Evolutionary conservation across 495 filamentous ascomycete species (phyloP), one percentile per base, ranked within the genome.

Genomic region (Stereocaulon alpinum): DNA sequence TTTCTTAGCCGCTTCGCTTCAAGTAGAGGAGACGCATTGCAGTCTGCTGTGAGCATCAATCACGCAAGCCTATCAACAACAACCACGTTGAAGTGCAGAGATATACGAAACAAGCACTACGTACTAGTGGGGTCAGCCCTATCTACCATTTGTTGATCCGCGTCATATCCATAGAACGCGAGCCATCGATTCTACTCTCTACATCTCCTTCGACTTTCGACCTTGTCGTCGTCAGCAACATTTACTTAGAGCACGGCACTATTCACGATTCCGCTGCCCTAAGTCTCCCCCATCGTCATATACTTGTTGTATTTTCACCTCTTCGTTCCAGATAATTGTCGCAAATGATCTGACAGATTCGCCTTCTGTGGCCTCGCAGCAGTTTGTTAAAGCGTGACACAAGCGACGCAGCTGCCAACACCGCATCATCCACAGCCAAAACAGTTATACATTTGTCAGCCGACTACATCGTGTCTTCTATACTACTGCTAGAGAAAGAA

Each of bases 71-170:
- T 52, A 52, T 52, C 49, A 52, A 52, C 34, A 52, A 34, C 49
- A 52, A 32, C 49, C 49, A 52, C 49, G 49, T 52, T 52, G 49
- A 52, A 9, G 49, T 52, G 49, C 49, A 52, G 30, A 52, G 49
- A 52, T 29, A 52, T 10, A 32, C 49, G 30, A 34, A 12, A n/a
- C 49, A 34, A 52, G 49, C 49, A 24, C 24, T 24, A 52, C n/a
- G n/a, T n/a, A n/a, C 49, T 52, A 51, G 49, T 51, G 30, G 30
- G 17, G 6, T 50, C 47, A 34, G 27, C 29, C 49, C 29, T 52
- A 52, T 29, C 34, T 10, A 37, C 34, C 34, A 37, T 37, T 52
- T 52, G 49, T 52, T 52, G 49, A 52, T 32, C 17, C 49, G 49
- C 49, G 49, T 52, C 49, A 52, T 52, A 52, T 6, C 17, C 29